Evolutionary conservation across 2,329 filamentous ascomycete genomes (phyloP).

Genomic region (Alternaria gansuensis): DNA sequence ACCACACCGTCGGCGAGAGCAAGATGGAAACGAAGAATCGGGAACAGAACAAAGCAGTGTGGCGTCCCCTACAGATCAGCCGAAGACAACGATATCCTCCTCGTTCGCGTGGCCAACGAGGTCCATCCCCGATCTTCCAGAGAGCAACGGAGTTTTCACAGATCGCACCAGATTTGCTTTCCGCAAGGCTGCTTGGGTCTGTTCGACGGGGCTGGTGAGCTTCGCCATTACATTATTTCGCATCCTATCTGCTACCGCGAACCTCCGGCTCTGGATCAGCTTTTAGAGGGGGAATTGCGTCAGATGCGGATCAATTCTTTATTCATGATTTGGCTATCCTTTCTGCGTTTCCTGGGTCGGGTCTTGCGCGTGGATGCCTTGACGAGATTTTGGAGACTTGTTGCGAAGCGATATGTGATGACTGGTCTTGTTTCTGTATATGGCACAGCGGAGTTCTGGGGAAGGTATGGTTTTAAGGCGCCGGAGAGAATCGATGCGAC

Average conservation of each 20-base stretch:
- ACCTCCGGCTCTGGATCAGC: constrained; percentile 22
- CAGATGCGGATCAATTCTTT: constrained; percentile 29
- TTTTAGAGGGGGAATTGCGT: constrained; percentile 20
- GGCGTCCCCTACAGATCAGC: constrained; percentile 20
- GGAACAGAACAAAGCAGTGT: not conserved
- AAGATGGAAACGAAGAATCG: not conserved
- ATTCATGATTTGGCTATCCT: constrained; percentile 35
- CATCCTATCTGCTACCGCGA: constrained; percentile 25
- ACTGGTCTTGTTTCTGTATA: constrained; percentile 28
- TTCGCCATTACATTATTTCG: constrained; percentile 30
- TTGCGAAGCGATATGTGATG: constrained; percentile 16
- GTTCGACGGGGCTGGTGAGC: constrained; percentile 4
- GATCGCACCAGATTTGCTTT: constrained; percentile 26
- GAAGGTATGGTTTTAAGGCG: constrained; percentile 24
- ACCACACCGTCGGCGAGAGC: not conserved
- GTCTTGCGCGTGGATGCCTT: constrained; percentile 15
- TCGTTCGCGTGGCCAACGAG: constrained; percentile 18
- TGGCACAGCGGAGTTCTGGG: constrained; percentile 27
- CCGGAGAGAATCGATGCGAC: constrained; percentile 2
- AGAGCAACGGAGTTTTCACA: constrained; percentile 27
- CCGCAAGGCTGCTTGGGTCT: constrained; percentile 29
- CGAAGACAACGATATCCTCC: constrained; percentile 13
- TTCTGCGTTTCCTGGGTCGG: constrained; percentile 17
- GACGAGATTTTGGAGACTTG: constrained; percentile 1
- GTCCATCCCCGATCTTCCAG: constrained; percentile 30